Evolutionary conservation across 352 stramenopile genomes (phyloP), one percentile per base, ranked within the genome.

Genomic region (Globisporangium paroecandrum): DNA sequence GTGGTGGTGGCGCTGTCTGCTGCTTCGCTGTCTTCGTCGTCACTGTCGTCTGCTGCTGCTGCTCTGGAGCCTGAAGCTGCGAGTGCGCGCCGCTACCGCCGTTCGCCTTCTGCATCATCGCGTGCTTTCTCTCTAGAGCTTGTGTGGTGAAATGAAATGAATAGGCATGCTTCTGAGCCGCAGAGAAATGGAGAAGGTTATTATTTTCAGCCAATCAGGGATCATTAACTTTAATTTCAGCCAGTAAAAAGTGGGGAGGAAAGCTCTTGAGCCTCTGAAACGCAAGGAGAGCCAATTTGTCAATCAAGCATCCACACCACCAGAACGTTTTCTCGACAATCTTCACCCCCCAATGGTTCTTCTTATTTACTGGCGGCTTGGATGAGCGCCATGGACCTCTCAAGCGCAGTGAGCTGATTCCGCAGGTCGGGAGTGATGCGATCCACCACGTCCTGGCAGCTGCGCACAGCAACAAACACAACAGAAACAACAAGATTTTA

Each of bases 401-500:
- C 75, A 13, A 82, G 58, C 20, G 68, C 68, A 9, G 73, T 66
- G 38, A 86, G 71, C 57, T 86, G 76, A 8, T 77, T 62, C 0
- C 74, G 75, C 18, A 83, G 49, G 13, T 66, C 69, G 12, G 75
- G 78, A 4, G 76, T 65, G 18, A 83, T 67, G 32, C 74, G 65
- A 18, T 75, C 61, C n/a, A 77, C 62, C 51, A 77, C 66, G 15
- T 78, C 69, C 47, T 77, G 72, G 41, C 76, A 82, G 36, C 76
- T 86, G 57, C 9, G 15, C 6, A 32, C 61, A 12, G 41, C 41
- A 49, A 15, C 41, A 47, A 20, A 22, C 9, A 46, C 4, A 64
- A 9, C 49, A 56, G 12, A 62, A 15, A 60, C 38, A 55, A n/a
- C 38, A 55, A n/a, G n/a, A 56, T 20, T 51, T 51, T 32, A 65